These are phyloP conservation scores for Neurospora sp. DNA, from an alignment of 495 filamentous ascomycete species.

Conservation along the genomic window DNA sequence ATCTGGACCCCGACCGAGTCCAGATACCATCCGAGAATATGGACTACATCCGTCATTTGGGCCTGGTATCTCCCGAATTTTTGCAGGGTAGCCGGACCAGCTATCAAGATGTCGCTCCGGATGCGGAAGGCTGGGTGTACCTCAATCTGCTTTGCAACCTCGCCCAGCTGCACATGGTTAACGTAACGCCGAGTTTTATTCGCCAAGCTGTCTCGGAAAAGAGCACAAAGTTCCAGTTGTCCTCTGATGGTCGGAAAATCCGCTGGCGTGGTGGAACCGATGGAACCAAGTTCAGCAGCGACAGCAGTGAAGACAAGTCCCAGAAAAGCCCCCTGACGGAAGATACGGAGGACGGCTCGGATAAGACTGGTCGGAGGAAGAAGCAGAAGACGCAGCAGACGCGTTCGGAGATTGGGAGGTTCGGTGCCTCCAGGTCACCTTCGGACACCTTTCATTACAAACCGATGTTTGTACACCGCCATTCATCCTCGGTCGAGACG, in stretches of 20 bases:
- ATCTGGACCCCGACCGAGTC: slow-evolving; percentile 58
- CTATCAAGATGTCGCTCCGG: slow-evolving; percentile 35
- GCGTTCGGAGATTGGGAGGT: slow-evolving; percentile 16
- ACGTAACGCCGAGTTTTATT: slow-evolving; percentile 64
- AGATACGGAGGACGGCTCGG: slow-evolving; percentile 28
- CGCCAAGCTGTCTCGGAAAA: slow-evolving; percentile 52
- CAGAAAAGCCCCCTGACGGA: slow-evolving; percentile 30
- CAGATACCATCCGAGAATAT: slow-evolving; percentile 64
- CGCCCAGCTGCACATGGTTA: slow-evolving; percentile 70
- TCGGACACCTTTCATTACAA: slow-evolving; percentile 50
- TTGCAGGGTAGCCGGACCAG: slow-evolving; percentile 2
- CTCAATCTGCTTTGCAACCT: slow-evolving; percentile 73
- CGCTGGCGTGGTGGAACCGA: slow-evolving; percentile 61
- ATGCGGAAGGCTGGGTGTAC: slow-evolving; percentile 63
- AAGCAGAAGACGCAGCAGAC: slow-evolving; percentile 25
- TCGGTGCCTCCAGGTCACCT: slow-evolving; percentile 24
- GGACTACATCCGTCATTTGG: slow-evolving; percentile 62
- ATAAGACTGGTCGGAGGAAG: slow-evolving; percentile 24
- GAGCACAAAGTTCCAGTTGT: slow-evolving; percentile 62
- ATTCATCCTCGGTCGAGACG: slow-evolving; percentile 31
- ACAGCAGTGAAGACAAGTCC: slow-evolving; percentile 36
- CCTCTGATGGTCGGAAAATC: slow-evolving; percentile 60
- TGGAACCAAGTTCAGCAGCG: slow-evolving; percentile 49
- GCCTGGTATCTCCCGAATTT: slow-evolving; percentile 43
- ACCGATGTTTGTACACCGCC: slow-evolving; percentile 45